A percentile compares a stretch with the other conserved stretches of the same genome.
Conservation (phyloP, 805 yeast genomes). For the Jamesozyma lodderae region DNA sequence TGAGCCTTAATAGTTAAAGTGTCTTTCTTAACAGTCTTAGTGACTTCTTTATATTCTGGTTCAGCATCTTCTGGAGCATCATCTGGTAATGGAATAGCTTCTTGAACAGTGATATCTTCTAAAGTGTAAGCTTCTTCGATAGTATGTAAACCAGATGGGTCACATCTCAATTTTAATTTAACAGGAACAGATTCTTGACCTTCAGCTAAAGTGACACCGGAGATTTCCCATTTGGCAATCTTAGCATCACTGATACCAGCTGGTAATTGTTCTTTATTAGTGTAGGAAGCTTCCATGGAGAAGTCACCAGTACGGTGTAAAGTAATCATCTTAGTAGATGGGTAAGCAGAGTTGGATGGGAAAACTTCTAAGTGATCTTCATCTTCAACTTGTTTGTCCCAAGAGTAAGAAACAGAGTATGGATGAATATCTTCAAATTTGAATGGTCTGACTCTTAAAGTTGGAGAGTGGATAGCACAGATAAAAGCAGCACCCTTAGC, state of each 20-base stretch:
- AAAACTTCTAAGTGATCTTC: conserved; percentile 89
- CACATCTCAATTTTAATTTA: conserved; percentile 92
- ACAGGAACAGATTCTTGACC: conserved; percentile 74
- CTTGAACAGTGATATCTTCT: conserved; percentile 84
- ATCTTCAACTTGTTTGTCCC: conserved; percentile 93
- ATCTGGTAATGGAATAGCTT: conserved; percentile 55
- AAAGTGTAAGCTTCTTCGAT: conserved; percentile 92
- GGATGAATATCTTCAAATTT: conserved; percentile 93
- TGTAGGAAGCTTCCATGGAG: conserved; percentile 76
- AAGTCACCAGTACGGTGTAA: conserved; percentile 87
- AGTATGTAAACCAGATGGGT: conserved; percentile 90
- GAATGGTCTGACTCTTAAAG: conserved; percentile 96
- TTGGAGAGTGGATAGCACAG: conserved; percentile 98
- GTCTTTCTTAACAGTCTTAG: conserved; percentile 87
- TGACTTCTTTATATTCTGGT: conserved; percentile 82
- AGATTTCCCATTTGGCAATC: conserved; percentile 77
- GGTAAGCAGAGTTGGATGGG: conserved; percentile 88
- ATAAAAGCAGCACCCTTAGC: conserved; percentile 99
- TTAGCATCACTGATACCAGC: conserved; percentile 44
- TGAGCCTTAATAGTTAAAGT: conserved; percentile 54
- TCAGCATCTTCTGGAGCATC: conserved; percentile 52
- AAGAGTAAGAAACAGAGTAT: conserved; percentile 84
- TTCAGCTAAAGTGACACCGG: conserved; percentile 73
- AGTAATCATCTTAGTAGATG: conserved; percentile 92
- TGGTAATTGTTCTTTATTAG: conserved; percentile 66